Evolutionary conservation across 1,139 yeast genomes (phyloP).

Genomic region (Geotrichum klebahnii): DNA sequence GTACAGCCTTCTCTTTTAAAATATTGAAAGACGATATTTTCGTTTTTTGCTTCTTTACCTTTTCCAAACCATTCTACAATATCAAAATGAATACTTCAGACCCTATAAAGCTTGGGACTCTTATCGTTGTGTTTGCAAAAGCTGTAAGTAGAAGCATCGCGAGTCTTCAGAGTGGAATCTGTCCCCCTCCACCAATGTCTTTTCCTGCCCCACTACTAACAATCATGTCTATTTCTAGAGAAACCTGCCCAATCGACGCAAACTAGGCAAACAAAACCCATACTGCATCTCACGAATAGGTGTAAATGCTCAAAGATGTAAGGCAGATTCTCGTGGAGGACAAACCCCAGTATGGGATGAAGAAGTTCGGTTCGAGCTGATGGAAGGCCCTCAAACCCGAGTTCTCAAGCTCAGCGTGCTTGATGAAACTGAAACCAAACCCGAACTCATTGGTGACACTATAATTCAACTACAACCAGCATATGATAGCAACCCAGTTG

Average conservation of each 20-base stretch:
- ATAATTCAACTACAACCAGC: conserved; percentile 74
- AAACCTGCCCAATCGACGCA: conserved; percentile 77
- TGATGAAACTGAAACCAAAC: conserved; percentile 82
- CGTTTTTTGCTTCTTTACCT: neutral
- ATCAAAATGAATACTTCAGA: conserved; percentile 14
- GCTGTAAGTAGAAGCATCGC: conserved; percentile 41
- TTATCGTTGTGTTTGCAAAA: conserved; percentile 40
- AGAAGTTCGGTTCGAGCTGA: conserved; percentile 67
- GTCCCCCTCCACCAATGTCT: neutral
- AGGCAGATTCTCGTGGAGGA: conserved; percentile 16
- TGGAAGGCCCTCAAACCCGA: conserved; percentile 41
- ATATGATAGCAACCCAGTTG: conserved; percentile 54
- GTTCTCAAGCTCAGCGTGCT: conserved; percentile 65
- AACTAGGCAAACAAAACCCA: conserved; percentile 84
- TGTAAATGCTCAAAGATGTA: conserved; percentile 67
- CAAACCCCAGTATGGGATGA: conserved; percentile 46
- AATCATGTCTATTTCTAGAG: conserved; percentile 25
- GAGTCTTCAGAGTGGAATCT: no score
- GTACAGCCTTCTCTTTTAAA: neutral
- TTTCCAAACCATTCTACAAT: neutral
- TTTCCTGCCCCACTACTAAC: neutral
- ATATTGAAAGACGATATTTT: neutral
- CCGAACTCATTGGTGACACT: conserved; percentile 78
- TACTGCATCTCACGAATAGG: conserved; percentile 79
- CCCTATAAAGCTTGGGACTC: conserved; percentile 35